Evolutionary conservation across 352 stramenopile species (phyloP).

Genomic region (Phytophthora pistaciae): DNA sequence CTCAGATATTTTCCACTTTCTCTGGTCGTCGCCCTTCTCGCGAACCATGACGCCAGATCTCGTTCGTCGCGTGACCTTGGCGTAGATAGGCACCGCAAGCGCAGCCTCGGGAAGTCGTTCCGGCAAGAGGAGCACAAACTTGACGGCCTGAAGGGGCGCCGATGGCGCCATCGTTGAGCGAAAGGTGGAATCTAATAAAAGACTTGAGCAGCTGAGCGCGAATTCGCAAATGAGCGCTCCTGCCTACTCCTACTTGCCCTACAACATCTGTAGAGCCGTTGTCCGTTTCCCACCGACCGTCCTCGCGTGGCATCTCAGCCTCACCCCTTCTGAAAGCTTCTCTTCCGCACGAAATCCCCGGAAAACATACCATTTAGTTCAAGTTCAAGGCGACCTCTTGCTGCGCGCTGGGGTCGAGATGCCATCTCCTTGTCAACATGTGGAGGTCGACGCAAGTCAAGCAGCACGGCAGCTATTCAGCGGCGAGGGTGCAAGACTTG

Average conservation of each 20-base stretch:
- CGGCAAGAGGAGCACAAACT: neutral
- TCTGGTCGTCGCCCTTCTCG: neutral
- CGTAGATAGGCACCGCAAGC: neutral
- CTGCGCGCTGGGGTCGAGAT: too few species aligned
- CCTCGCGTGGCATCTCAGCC: too few species aligned
- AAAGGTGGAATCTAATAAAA: neutral
- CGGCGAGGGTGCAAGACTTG: too few species aligned
- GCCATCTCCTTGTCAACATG: too few species aligned
- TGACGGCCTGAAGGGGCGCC: conserved; percentile 1
- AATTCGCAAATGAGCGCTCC: conserved; percentile 2
- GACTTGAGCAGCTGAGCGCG: conserved; percentile 1
- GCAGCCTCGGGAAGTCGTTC: neutral
- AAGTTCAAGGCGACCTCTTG: too few species aligned
- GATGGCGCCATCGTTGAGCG: neutral
- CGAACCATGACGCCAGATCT: neutral
- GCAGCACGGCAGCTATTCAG: too few species aligned
- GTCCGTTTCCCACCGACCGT: too few species aligned
- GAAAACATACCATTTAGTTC: neutral
- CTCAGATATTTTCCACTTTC: conserved; percentile 1
- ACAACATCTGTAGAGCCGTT: too few species aligned
- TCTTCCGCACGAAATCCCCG: conserved; percentile 2
- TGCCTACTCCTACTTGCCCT: neutral
- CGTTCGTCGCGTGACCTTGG: conserved; percentile 2
- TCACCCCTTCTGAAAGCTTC: neutral
- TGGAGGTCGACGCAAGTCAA: too few species aligned